Evolutionary conservation across 2,329 filamentous ascomycete species (phyloP).

Genomic region (Trichoderma oligosporum): DNA sequence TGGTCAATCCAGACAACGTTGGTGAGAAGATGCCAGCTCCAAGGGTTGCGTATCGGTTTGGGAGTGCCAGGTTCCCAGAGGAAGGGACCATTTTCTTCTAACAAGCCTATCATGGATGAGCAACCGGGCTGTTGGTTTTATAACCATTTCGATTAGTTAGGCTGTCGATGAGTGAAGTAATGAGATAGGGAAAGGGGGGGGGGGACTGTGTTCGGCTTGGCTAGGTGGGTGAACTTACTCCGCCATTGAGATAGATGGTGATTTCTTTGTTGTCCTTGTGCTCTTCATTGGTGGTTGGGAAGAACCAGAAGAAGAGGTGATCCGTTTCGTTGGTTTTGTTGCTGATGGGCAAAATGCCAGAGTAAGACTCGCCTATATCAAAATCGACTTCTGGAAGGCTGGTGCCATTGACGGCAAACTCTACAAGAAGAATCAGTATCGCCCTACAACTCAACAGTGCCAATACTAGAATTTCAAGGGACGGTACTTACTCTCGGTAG

Average conservation of each 20-base stretch:
- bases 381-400: constrained; percentile 65
- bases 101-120: constrained; percentile 61
- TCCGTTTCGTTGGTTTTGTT: constrained; percentile 40
- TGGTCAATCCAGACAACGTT: constrained; percentile 70
- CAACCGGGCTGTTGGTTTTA: constrained; percentile 43
- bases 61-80: constrained; percentile 67
- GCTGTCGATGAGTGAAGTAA: neutral
- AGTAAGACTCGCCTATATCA: constrained; percentile 63
- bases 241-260: constrained; percentile 59
- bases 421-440: constrained; percentile 33
- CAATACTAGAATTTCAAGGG: too few relatives aligned
- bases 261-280: constrained; percentile 52
- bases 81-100: constrained; percentile 76
- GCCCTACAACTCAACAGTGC: neutral
- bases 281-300: constrained; percentile 49
- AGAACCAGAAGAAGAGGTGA: constrained; percentile 65
- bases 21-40: constrained; percentile 55
- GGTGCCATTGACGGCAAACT: constrained; percentile 61
- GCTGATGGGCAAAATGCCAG: constrained; percentile 56
- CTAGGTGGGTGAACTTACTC: too few relatives aligned
- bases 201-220: too few relatives aligned
- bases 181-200: too few relatives aligned
- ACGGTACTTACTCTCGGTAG: neutral
- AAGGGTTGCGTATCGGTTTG: constrained; percentile 61
- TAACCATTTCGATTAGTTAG: neutral